Evolutionary conservation across 1,139 yeast species (phyloP), one percentile per base, ranked within the genome.

Genomic region (Sugiyamaella sp.): DNA sequence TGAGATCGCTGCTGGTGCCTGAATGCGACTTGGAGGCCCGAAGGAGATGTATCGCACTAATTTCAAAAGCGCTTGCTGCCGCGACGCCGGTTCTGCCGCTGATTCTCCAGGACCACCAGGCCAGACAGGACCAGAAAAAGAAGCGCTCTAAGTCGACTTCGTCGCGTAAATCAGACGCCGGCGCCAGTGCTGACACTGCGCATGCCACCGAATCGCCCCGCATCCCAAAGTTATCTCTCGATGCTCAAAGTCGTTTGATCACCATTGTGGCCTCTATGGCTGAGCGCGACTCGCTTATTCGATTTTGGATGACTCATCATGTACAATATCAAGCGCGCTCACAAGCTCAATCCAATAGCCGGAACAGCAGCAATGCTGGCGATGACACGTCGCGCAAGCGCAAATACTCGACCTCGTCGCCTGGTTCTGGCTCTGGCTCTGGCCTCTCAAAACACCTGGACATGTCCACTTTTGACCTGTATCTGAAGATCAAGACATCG

Each of bases 1-100:
- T 66, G 17, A 61, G 70, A 17, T 60, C 67, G n/a, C 57, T 68
- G 29, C 49, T 63, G 10, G 68, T 68, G 1, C 71, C 71, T n/a
- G 67, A 66, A 45, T 62, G 68, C 52, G 71, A 68, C 45, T 56
- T 67, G 38, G 66, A 63, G 33, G 71, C 71, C 5, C 52, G 71
- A 10, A 58, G 69, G 3, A 52, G 69, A 27, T 68, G 71, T 49
- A 60, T 67, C 38, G 53, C 53, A 24, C 56, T 66, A 22, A 56
- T 66, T 35, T 53, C 63, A 17, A 54, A 59, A 32, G 64, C 65
- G 14, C 60, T 66, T 3, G 64, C 63, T 25, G 65, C 70, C 2
- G 70, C 70, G 10, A 61, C 66, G 32, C 69, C 69, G 1, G 63
- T 65, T 6, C 53, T 66, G 22, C 70, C 68, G 29, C 57, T 64